A percentile compares a stretch with the other conserved stretches of the same genome.
phyloP scores from a whole-genome alignment of 2,329 filamentous ascomycete species.

The Aureobasidium sp. region DNA sequence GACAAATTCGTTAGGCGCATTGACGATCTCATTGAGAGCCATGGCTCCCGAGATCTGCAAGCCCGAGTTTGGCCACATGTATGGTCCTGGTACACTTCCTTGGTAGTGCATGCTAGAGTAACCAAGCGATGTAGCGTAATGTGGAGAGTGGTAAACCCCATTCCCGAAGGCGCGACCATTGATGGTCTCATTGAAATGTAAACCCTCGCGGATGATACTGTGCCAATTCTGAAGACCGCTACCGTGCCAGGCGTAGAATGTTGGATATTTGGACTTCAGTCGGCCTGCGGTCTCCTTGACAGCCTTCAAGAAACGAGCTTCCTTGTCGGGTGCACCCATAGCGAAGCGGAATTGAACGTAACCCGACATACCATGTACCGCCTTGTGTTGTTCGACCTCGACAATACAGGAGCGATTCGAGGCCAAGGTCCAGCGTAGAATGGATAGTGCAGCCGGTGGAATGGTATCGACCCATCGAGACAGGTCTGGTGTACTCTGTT shows the following conservation, averaged over 20 bases:
- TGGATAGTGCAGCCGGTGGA: slow-evolving; percentile 54
- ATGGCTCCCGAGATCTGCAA: slow-evolving; percentile 54
- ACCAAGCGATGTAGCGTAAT: slow-evolving; percentile 47
- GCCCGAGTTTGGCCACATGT: slow-evolving; percentile 57
- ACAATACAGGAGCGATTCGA: slow-evolving; percentile 84
- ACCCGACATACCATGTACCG: slow-evolving; percentile 52
- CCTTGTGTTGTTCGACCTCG: slow-evolving; percentile 50
- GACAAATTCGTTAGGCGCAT: slow-evolving; percentile 56
- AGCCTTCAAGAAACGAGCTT: slow-evolving; percentile 61
- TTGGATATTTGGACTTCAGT: slow-evolving; percentile 47
- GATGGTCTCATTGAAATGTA: slow-evolving; percentile 57
- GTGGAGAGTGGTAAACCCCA: slow-evolving; percentile 70
- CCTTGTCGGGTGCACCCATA: slow-evolving; percentile 82
- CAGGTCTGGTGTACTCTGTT: slow-evolving; percentile 33
- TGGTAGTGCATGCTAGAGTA: slow-evolving; percentile 35
- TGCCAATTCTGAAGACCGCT: slow-evolving; percentile 76
- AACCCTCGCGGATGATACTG: slow-evolving; percentile 72
- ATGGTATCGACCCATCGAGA: slow-evolving; percentile 51
- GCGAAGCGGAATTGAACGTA: slow-evolving; percentile 82
- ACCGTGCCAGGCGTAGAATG: slow-evolving; percentile 82
- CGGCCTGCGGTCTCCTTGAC: slow-evolving; percentile 42
- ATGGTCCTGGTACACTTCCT: neutral
- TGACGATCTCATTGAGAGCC: slow-evolving; percentile 79
- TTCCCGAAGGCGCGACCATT: slow-evolving; percentile 68
- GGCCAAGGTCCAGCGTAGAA: slow-evolving; percentile 81